Evolutionary conservation across 148 eudicot genomes (phyloP).

Genomic region (Beta vulgaris): DNA sequence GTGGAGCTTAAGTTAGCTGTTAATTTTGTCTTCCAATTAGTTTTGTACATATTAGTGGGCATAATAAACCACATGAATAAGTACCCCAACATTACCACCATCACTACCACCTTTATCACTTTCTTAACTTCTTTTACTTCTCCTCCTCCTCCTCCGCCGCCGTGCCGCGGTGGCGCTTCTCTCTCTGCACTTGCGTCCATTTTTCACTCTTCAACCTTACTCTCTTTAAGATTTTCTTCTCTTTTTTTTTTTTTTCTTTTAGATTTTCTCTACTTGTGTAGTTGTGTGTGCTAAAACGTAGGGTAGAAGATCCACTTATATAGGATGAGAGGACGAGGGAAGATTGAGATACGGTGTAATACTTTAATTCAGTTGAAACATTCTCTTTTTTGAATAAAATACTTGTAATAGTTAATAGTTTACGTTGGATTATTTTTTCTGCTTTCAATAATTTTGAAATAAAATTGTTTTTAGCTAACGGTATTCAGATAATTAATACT

Average conservation of each 20-base stretch:
- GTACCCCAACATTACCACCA: conserved; percentile 43
- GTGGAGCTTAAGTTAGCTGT: conserved; percentile 39
- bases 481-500: no score
- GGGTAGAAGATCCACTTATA: conserved; percentile 26
- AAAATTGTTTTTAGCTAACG: no score
- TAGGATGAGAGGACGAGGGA: conserved; percentile 4
- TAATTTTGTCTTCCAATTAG: conserved; percentile 40
- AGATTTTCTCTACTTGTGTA: not conserved
- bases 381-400: no score
- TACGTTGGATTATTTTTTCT: no score
- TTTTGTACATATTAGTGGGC: conserved; percentile 42
- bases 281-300: not conserved
- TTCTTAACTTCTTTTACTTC: conserved; percentile 20
- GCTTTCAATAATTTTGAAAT: no score
- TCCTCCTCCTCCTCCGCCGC: not conserved
- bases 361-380: no score
- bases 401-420: no score
- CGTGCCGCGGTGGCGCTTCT: not conserved
- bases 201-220: not conserved
- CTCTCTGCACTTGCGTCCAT: conserved; percentile 4
- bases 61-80: conserved; percentile 48
- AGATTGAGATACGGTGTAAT: no score
- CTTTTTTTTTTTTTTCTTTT: not conserved
- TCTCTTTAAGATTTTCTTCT: not conserved
- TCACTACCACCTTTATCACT: conserved; percentile 20